Base-by-base conservation (phyloP, 2,329 filamentous ascomycete genomes). In the Arthrobotrys conoides region DNA sequence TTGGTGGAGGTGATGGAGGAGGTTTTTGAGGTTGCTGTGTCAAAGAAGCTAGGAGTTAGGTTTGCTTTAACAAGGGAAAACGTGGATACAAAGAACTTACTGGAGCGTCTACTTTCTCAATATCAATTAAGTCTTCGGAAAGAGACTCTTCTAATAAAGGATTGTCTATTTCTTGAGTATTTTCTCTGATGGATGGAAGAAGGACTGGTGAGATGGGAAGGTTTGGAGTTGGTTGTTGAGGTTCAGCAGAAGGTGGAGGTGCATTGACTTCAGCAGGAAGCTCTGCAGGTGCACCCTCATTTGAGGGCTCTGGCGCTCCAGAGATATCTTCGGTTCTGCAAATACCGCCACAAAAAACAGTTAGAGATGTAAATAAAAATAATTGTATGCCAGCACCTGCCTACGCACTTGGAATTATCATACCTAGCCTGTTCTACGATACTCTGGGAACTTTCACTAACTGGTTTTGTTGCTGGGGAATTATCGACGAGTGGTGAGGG, bases 291-390 rank as follows among this genome's bases (percentile, higher is more conserved):
- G 20, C 20, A 33, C 14, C 5, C 33, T 61, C 57, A 24, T 12
- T 12, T 41, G 36, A 33, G 14, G 10, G 36, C 33, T 44, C 53
- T 38, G 20, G 14, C 10, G 14, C 4, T 44, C 57, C 57, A 44
- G 57, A 44, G 8, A 20, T 44, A 41, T 61, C 57, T 18, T 61
- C 57, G 10, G 57, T 27, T 44, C 57, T 61, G 36, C 12, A 61
- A 16, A 61, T 14, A 24, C 10, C 2, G 5, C 51, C 10, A 27
- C 12, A 24, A 20, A n/a, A 27, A 27, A 44, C 10, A 41, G 57
- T 61, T 61, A 61, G 55, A 61, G 18, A 24, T 27, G 24, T 41
- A 24, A 41, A 61, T 30, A 30, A 30, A 6, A 6, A n/a, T n/a
- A 30, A 30, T 5, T 20, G 8, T 20, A 59, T 12, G n/a, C 10